Evolutionary conservation across 208 protist species (phyloP).

Genomic region (Herpetomonas samuelpessoai): DNA sequence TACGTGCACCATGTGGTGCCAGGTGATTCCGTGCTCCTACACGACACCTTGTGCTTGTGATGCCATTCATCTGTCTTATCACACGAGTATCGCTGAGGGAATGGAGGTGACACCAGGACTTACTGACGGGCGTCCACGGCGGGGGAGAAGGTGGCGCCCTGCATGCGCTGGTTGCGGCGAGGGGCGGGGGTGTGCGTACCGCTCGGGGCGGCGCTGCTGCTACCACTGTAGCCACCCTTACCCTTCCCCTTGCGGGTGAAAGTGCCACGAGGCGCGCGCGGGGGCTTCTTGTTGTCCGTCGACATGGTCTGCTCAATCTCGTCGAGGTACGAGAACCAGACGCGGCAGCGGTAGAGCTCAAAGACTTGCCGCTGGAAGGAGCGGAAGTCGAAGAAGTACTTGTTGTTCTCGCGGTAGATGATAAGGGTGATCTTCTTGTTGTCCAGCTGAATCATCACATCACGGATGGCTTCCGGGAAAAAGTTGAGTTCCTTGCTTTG

Average conservation of each 20-base stretch:
- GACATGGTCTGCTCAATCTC: conserved; percentile 69
- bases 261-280: conserved; percentile 18
- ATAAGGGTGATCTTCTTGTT: conserved; percentile 78
- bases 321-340: conserved; percentile 82
- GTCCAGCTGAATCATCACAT: conserved; percentile 77
- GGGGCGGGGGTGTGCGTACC: too few species aligned
- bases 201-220: too few species aligned
- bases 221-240: too few species aligned
- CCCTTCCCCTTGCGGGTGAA: conserved; percentile 2
- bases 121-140: too few species aligned
- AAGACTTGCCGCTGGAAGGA: conserved; percentile 68
- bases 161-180: too few species aligned
- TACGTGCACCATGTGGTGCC: too few species aligned
- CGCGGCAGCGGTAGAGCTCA: conserved; percentile 72
- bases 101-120: too few species aligned
- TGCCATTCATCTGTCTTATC: too few species aligned
- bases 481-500: not conserved
- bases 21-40: too few species aligned
- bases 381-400: conserved; percentile 73
- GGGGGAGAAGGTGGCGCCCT: too few species aligned
- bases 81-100: too few species aligned
- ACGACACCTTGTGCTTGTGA: too few species aligned
- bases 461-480: conserved; percentile 38
- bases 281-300: conserved; percentile 38
- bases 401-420: conserved; percentile 40